Evolutionary conservation across 495 filamentous ascomycete species (phyloP).

Genomic region (Aspergillus sclerotioniger): DNA sequence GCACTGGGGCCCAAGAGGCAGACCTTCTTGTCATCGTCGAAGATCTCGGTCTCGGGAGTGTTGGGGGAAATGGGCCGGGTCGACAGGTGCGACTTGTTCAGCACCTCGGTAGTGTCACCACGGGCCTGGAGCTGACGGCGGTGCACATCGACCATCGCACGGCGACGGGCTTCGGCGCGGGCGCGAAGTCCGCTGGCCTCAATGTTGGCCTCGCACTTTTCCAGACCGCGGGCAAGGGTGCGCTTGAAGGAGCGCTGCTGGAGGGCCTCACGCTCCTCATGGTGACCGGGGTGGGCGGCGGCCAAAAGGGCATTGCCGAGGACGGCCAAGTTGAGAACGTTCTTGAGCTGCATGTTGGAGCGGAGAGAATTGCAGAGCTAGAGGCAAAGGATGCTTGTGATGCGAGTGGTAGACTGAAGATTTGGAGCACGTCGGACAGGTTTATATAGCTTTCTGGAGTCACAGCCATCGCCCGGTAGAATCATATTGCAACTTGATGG

Average conservation of each 20-base stretch:
- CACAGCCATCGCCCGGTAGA: neutral
- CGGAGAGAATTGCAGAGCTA: neutral
- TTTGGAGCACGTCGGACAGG: neutral
- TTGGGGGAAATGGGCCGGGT: conserved; percentile 14
- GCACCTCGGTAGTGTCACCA: conserved; percentile 13
- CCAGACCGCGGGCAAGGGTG: neutral
- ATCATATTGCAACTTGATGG: neutral
- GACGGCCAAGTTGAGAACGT: conserved; percentile 2
- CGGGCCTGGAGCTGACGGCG: conserved; percentile 9
- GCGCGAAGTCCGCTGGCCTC: conserved; percentile 13
- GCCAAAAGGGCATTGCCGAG: conserved; percentile 6
- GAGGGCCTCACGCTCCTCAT: neutral
- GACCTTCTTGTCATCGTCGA: conserved; percentile 18
- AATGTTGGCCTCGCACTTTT: conserved; percentile 11
- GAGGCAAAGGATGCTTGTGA: neutral
- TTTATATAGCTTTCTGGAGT: neutral
- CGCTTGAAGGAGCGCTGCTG: conserved; percentile 8
- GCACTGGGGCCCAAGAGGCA: conserved; percentile 23
- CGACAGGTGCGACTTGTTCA: conserved; percentile 23
- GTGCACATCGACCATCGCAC: conserved; percentile 9
- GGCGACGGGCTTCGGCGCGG: conserved; percentile 18
- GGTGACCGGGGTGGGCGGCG: conserved; percentile 6
- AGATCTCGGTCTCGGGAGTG: conserved; percentile 23
- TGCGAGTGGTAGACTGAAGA: neutral
- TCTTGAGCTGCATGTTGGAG: conserved; percentile 9